Percentiles rank a stretch among this genome's conserved stretches.
These are phyloP conservation scores for Penstemon davidsonii DNA, from an alignment of 257 asterid species.

Conservation along the genomic window DNA sequence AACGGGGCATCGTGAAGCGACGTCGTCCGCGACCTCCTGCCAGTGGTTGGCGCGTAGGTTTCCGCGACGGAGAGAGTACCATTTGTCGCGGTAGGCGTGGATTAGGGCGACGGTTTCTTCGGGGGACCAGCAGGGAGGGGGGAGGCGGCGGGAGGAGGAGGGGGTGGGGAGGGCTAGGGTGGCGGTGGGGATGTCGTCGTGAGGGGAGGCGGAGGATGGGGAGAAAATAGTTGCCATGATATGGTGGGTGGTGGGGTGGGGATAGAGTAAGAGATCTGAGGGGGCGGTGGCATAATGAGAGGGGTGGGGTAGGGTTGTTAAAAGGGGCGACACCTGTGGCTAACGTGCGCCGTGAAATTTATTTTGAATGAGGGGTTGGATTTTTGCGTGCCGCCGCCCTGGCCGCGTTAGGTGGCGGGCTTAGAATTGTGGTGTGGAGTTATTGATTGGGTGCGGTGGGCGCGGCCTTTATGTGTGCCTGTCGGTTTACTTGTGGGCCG, in stretches of 20 bases:
- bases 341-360: conserved; percentile 61
- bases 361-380: no score
- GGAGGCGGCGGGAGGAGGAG: conserved; percentile 71
- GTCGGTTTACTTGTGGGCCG: no score
- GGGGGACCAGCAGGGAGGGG: conserved; percentile 98
- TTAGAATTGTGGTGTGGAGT: no score
- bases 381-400: no score
- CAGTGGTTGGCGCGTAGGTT: conserved; percentile 89
- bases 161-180: conserved; percentile 50
- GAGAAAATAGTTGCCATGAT: conserved; percentile 40
- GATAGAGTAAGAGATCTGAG: conserved; percentile 22
- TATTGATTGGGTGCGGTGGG: no score
- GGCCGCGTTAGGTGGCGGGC: no score
- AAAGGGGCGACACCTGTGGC: conserved; percentile 61
- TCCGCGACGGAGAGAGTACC: conserved; percentile 97
- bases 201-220: conserved; percentile 30
- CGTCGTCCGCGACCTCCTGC: conserved; percentile 97
- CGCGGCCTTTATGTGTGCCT: no score
- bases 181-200: conserved; percentile 49
- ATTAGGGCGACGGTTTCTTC: conserved; percentile 84
- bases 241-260: conserved; percentile 2
- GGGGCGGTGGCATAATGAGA: conserved; percentile 1
- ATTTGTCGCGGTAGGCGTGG: conserved; percentile 72
- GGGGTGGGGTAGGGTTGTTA: conserved; percentile 54
- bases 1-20: conserved; percentile 59